A percentile compares a stretch with the other conserved stretches of the same genome.
Conservation (phyloP, 805 yeast species). For the Yarrowia osloensis region DNA sequence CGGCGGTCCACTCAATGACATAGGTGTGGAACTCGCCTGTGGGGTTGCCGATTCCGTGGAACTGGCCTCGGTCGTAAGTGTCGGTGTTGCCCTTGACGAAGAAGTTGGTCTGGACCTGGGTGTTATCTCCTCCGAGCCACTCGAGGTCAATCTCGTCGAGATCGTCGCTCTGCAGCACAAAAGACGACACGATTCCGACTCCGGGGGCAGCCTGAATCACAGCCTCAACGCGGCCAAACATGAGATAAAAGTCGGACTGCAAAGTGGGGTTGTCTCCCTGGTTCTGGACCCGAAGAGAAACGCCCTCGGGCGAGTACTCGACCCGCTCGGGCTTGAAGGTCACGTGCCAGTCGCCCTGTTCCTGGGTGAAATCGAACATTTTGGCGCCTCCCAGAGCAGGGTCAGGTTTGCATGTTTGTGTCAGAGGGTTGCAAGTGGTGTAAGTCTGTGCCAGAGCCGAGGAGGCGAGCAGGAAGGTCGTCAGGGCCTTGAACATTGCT, state of each 20-base stretch:
- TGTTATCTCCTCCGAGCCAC: conserved; percentile 78
- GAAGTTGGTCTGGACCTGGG: conserved; percentile 69
- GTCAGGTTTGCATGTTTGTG: conserved; percentile 50
- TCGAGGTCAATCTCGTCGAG: conserved; percentile 88
- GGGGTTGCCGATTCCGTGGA: conserved; percentile 56
- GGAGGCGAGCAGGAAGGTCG: conserved; percentile 9
- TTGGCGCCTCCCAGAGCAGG: conserved; percentile 64
- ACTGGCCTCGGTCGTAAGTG: conserved; percentile 78
- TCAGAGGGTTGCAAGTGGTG: conserved; percentile 51
- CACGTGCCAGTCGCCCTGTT: conserved; percentile 48
- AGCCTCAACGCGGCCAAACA: conserved; percentile 85
- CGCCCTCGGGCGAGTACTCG: conserved; percentile 58
- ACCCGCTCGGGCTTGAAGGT: conserved; percentile 43
- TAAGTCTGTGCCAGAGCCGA: conserved; percentile 38
- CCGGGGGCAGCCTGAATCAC: conserved; percentile 73
- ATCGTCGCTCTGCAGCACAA: conserved; percentile 80
- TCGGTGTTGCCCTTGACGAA: conserved; percentile 79
- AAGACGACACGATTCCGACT: conserved; percentile 74
- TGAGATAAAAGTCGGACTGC: conserved; percentile 75
- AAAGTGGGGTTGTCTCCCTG: conserved; percentile 78
- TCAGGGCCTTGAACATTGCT: background rate
- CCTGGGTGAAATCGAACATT: conserved; percentile 54
- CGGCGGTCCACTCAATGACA: conserved; percentile 80
- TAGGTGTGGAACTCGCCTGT: conserved; percentile 68
- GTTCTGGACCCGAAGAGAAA: conserved; percentile 57